Evolutionary conservation across 1,284 basidiomycete species (phyloP), one percentile per base, ranked within the genome.

Genomic region (Ustilago xerochloae): DNA sequence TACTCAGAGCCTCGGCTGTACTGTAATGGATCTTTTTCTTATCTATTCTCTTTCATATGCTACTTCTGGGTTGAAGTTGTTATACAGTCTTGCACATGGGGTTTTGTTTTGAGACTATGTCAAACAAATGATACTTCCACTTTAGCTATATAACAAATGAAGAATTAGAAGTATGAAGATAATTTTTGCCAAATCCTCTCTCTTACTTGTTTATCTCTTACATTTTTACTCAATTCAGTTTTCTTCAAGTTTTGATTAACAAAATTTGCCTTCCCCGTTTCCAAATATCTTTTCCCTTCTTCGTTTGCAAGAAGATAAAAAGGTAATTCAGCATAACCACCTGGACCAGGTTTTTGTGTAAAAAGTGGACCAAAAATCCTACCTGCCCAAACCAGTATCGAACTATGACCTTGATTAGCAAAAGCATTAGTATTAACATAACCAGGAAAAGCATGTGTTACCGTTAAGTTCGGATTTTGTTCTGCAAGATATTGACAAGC

Each of bases 321-420:
- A 2, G 79, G 78, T 32, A 80, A 16, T 26, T 80, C 76, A 0
- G 79, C 75, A 26, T 77, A 81, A 0, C 72, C 72, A 0, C 70
- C 73, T 2, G 75, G 72, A 5, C 70, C 65, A 0, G 77, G 51
- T 26, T 70, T 69, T 15, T 28, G 36, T 1, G 33, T 64, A 1
- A 78, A 18, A 0, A 75, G 0, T 0, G 68, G 74, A 3, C 66
- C 77, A 45, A 78, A 74, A 20, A 81, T 46, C 13, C 63, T 56
- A 10, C 46, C 61, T 3, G 76, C 50, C 36, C 70, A 52, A 2
- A 80, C 78, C 43, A 86, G 45, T 0, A 83, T 72, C 8, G 60
- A 65, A 15, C 75, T 82, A 63, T 84, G 80, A 33, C 81, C 78
- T 13, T 70, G 70, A 49, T 84, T 83, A n/a, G 70, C 48, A 10